These are phyloP conservation scores for Rhodotorula sp. DNA, from an alignment of 1,284 basidiomycete species.

Conservation along the genomic window DNA sequence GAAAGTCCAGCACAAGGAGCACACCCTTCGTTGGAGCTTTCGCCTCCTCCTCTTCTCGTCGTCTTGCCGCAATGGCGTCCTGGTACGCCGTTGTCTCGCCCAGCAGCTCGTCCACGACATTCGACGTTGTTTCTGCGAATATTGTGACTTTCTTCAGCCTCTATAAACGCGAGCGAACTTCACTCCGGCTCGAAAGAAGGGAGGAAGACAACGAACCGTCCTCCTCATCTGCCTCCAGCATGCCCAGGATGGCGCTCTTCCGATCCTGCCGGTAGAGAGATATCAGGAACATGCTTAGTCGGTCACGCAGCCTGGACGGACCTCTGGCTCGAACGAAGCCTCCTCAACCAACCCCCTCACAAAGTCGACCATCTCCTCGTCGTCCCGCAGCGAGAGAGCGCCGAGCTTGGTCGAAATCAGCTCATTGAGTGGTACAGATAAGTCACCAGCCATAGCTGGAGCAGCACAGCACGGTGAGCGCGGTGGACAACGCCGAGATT, in stretches of 20 bases:
- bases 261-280: conserved; percentile 21
- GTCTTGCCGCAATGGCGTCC: conserved; percentile 6
- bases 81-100: conserved; percentile 18
- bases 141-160: not conserved
- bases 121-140: conserved; percentile 10
- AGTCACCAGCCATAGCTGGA: not conserved
- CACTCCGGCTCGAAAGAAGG: not conserved
- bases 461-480: too few relatives aligned
- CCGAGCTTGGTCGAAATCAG: conserved; percentile 24
- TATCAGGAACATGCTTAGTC: too few relatives aligned
- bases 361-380: conserved; percentile 25
- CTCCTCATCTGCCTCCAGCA: conserved; percentile 34
- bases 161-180: not conserved
- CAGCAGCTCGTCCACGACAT: conserved; percentile 19
- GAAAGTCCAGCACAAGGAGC: not conserved
- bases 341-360: conserved; percentile 30
- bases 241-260: conserved; percentile 33
- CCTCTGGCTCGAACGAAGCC: conserved; percentile 33
- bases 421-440: conserved; percentile 13
- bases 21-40: conserved; percentile 15
- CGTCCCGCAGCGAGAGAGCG: conserved; percentile 17
- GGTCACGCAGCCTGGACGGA: not conserved
- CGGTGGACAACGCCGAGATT: too few relatives aligned
- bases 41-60: conserved; percentile 18
- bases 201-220: conserved; percentile 21